Evolutionary conservation across 108 stramenopile genomes (phyloP), one percentile per base, ranked within the genome.

Genomic region (Skeletonema menzelii): DNA sequence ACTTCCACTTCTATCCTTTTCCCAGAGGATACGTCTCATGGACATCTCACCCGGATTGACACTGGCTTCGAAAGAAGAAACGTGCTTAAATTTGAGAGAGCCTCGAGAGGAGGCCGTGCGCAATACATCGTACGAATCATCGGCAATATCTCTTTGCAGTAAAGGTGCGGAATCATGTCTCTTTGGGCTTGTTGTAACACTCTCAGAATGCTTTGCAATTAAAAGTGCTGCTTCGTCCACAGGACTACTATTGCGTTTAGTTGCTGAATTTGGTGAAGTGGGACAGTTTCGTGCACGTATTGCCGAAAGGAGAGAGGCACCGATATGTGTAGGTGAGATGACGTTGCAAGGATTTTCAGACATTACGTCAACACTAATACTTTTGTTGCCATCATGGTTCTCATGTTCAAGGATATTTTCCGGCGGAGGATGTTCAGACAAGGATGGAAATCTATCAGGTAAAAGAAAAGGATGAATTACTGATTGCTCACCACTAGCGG

Each of bases 201-300:
- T 22, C 22, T 53, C 49, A 5, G 49, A 53, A 53, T 53, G 49
- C 8, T 53, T 53, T 24, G 49, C 22, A 22, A 53, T 53, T 22
- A 53, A 53, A 22, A 53, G 49, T 22, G 49, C 49, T 24, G 49
- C 49, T 22, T 53, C 49, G 10, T 53, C 49, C 8, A 53, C 19
- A 8, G 49, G 49, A 53, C 22, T 46, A 46, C 17, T 49, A 8
- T 19, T 53, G 2, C 49, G 49, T 53, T 53, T 53, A 22, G 19
- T 8, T 49, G 20, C 1, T 53, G 49, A 53, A 22, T 53, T 24
- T 10, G 49, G 7, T 0, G 49, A 22, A 24, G 49, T 53, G 7
- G 49, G 49, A 53, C 22, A 53, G 63, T 80, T 80, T 56, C 63
- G 72, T n/a, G 79, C 79, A 63, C 68, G 68, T 67, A 80, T 80